These are phyloP conservation scores for Cucurbita ficifolia DNA, from an alignment of 306 rosid genomes.

Conservation along the genomic window DNA sequence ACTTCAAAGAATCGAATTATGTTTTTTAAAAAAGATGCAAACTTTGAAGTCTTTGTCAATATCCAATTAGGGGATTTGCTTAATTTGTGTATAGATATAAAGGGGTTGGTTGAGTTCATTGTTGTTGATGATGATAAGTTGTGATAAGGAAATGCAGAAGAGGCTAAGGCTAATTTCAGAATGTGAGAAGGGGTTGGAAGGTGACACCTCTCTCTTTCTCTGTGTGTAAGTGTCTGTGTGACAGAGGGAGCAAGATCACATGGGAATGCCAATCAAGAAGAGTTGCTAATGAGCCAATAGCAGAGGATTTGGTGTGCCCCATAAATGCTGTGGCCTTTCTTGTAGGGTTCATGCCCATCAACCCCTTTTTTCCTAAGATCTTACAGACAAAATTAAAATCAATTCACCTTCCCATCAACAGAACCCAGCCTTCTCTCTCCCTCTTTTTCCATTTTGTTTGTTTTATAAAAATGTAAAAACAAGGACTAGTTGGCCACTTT, in stretches of 20 bases:
- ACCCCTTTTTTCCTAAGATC: neutral
- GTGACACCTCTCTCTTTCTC: neutral
- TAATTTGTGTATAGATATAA: neutral
- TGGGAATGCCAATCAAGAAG: constrained; percentile 79
- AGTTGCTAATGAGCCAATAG: constrained; percentile 87
- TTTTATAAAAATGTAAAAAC: neutral
- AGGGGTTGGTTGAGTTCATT: neutral
- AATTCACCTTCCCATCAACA: constrained; percentile 3
- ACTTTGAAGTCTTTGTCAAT: neutral
- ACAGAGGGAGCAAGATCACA: constrained; percentile 78
- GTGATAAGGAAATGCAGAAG: neutral
- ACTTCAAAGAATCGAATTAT: neutral
- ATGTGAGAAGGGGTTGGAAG: neutral
- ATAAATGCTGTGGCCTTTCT: constrained; percentile 4
- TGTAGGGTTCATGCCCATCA: constrained; percentile 5
- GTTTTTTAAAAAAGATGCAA: neutral
- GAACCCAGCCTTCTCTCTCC: neutral
- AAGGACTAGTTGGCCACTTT: neutral
- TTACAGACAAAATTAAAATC: neutral
- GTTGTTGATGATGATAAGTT: neutral
- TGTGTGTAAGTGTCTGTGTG: neutral
- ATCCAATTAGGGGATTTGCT: neutral
- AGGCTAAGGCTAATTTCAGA: neutral
- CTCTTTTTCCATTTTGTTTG: neutral
- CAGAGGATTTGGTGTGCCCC: constrained; percentile 56